These are phyloP conservation scores for Phytophthora colocasiae DNA, from an alignment of 352 stramenopile species.

Conservation along the genomic window DNA sequence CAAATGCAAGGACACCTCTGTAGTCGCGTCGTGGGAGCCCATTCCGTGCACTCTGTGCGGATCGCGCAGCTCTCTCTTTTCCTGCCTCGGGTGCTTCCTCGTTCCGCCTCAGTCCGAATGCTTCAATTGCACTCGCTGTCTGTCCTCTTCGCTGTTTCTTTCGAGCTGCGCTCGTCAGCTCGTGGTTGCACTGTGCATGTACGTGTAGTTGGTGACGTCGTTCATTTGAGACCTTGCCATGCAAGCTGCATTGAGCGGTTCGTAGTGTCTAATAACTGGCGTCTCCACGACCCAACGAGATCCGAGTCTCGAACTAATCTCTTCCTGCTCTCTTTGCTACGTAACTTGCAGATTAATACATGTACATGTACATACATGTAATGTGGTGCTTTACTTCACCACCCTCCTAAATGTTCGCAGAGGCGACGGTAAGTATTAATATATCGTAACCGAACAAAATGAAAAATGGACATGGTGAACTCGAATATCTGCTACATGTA, in stretches of 20 bases:
- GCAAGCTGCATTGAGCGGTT: too few relatives aligned
- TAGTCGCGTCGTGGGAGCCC: constrained; percentile 27
- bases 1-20: constrained; percentile 2
- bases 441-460: too few relatives aligned
- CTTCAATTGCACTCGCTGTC: constrained; percentile 14
- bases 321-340: constrained; percentile 4
- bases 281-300: not conserved
- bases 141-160: constrained; percentile 23
- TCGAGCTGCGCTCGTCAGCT: constrained; percentile 21
- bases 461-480: too few relatives aligned
- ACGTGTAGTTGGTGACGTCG: not conserved
- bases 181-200: not conserved
- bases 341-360: constrained; percentile 1
- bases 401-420: constrained; percentile 1
- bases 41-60: constrained; percentile 15
- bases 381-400: constrained; percentile 2
- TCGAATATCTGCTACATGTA: too few relatives aligned
- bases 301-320: not conserved
- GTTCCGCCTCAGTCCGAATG: constrained; percentile 13
- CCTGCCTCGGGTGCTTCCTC: not conserved
- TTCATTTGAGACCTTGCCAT: constrained; percentile 12
- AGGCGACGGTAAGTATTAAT: not conserved
- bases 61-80: constrained; percentile 25
- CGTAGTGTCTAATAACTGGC: not conserved
- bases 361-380: too few relatives aligned